Base-by-base conservation (phyloP, 1,284 basidiomycete species). In the Pulveroboletus sp. region DNA sequence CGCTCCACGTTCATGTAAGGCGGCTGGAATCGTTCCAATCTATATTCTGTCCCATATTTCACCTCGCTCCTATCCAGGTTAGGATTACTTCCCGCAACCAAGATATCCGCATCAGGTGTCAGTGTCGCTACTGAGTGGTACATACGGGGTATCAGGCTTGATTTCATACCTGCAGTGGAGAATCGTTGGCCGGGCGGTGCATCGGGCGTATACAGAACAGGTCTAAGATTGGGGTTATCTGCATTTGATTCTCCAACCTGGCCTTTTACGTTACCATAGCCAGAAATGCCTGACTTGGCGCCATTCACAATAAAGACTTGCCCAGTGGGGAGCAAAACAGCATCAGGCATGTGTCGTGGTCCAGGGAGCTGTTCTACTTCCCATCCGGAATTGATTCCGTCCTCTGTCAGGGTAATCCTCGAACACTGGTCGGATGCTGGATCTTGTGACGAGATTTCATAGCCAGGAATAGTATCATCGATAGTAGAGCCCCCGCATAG, bases 41-140 rank as follows among this genome's bases (percentile, higher is more conserved):
- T 76, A 67, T 91, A 93, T 65, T 92, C 90, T 2, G 90, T 93
- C 29, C 81, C 83, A 67, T 86, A 92, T 63, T 75, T 75, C 42
- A 80, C 63, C 60, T 83, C 86, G 60, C 84, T 89, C 45, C 87
- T 75, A 68, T 91, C 89, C 55, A 89, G 68, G 68, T 93, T 93
- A 17, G 91, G 91, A 68, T 93, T 93, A 56, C 87, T 89, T 10
- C 91, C 91, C 19, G 88, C 84, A 58, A 93, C 82, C 83, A 91
- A 83, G 52, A 93, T 71, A 50, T 81, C 78, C 9, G 86, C 91
- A 47, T 75, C 73, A 12, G 88, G 89, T 17, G 86, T 86, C 61
- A 90, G 71, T 24, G 84, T 88, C 47, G 88, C 87, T 0, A 87
- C 82, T 15, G 87, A 90, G 63, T 95, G 93, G 69, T 95, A 95